Percentiles rank a stretch among this genome's conserved stretches.
These are phyloP conservation scores for Tetracentron sinense DNA, from an alignment of 164 flowering plant species.

Conservation along the genomic window DNA sequence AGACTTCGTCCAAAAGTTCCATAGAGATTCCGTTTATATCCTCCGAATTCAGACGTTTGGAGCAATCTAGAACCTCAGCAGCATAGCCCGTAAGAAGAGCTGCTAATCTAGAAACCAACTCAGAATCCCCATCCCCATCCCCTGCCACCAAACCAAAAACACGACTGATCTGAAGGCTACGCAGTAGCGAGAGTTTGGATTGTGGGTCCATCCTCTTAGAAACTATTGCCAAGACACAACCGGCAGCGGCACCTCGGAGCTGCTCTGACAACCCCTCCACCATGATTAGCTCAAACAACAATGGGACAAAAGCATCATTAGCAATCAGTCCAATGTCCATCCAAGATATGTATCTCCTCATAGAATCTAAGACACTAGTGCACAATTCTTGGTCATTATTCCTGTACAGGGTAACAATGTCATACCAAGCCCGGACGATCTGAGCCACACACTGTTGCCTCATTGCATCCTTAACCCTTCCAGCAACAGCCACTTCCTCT, in stretches of 20 bases:
- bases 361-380: conserved; percentile 56
- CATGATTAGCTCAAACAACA: conserved; percentile 77
- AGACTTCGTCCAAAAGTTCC: conserved; percentile 77
- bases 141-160: conserved; percentile 64
- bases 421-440: conserved; percentile 87
- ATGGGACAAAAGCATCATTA: conserved; percentile 63
- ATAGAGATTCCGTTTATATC: conserved; percentile 44
- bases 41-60: conserved; percentile 57
- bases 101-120: conserved; percentile 55
- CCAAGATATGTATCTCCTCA: conserved; percentile 87
- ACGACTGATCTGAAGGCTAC: conserved; percentile 67
- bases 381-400: conserved; percentile 68
- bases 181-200: conserved; percentile 59
- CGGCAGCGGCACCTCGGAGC: conserved; percentile 73
- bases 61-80: conserved; percentile 73
- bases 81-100: conserved; percentile 80
- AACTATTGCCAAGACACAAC: conserved; percentile 66
- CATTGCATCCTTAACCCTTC: conserved; percentile 88
- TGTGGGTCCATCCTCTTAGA: conserved; percentile 85
- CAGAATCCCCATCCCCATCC: conserved; percentile 65
- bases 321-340: conserved; percentile 88
- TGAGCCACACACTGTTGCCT: conserved; percentile 85
- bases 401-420: conserved; percentile 60
- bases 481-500: conserved; percentile 60
- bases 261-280: conserved; percentile 56